Base-by-base conservation (phyloP, 164 flowering plant species). In the Taxillus chinensis region DNA sequence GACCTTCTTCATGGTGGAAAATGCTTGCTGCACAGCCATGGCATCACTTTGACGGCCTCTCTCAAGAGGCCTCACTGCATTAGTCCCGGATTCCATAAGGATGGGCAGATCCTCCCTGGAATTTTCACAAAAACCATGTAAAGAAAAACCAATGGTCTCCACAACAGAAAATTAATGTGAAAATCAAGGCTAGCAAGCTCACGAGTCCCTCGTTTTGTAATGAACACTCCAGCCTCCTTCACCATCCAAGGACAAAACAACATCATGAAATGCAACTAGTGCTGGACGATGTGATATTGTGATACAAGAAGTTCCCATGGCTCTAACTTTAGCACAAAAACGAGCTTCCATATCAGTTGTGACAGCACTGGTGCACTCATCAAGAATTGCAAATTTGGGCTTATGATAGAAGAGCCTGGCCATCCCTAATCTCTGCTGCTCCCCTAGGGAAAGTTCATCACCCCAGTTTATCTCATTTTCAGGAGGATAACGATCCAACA, bases 281-380 rank as follows among this genome's bases (percentile, higher is more conserved):
- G 99, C 97, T 50, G 99, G 99, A 41, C 99, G 88, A 72, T 95
- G 99, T 55, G 99, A 95, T 71, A 95, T 95, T 13, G 99, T 91
- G 62, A 95, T 95, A 74, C 99, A 95, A 37, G 98, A 89, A 56
- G 99, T 95, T 67, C 99, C 99, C 99, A 95, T 91, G n/a, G 93
- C 99, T 69, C 92, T 77, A 68, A 95, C 99, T 77, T 91, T 87
- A 49, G 90, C 79, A 80, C 98, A 91, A 67, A 95, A 95, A 11
- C 99, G 87, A 71, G 89, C 99, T 71, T 95, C 99, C 99, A 95
- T 91, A 77, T 91, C 99, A 72, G 92, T 95, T 59, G 99, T 91
- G 62, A 95, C 99, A 72, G 99, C 99, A 79, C 99, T 95, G 9
- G 99, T 95, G 72, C 99, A 95, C 68, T 95, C 99, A 69, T 95